Base-by-base conservation (phyloP, 345 rosid species). In the Camelina sativa region DNA sequence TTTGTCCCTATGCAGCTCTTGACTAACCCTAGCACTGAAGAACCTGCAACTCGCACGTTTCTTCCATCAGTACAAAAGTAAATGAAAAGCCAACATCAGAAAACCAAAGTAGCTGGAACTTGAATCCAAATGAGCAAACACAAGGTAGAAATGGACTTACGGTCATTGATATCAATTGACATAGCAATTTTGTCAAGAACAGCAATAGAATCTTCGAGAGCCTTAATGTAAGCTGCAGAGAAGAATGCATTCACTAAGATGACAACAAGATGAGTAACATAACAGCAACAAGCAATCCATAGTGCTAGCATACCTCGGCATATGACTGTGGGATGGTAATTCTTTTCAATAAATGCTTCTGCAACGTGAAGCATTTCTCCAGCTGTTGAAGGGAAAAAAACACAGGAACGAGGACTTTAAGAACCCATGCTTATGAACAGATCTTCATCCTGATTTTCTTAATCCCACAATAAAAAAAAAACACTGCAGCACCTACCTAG, bases 301-400 rank as follows among this genome's bases (percentile, higher is more conserved):
- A 51, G 20, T 19, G 41, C 66, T 30, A 28, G 11, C 48, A 68
- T 79, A 90, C 98, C 98, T 65, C 90, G 84, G 67, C 96, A 92
- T 57, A 92, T 90, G 5, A 92, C 98, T 5, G 96, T 87, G 8
- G 96, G 92, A 82, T 90, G 96, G 73, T 88, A 90, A 68, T 67
- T 85, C 79, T 92, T 92, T 56, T 88, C 85, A 68, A 92, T 79
- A 78, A 90, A 92, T 8, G 93, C 90, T 82, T 92, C 90, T 1
- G 92, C 98, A 70, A 92, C 98, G 70, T 92, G 96, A 25, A 92
- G 93, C 96, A 92, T 90, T 81, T 92, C 98, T 69, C 96, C 96
- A 79, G 94, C 98, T 92, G 72, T 80, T 77, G 75, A 4, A 11
- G 6, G 20, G 4, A 16, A 19, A 32, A 19, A 28, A 30, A 34